Evolutionary conservation across 306 rosid species (phyloP).

Genomic region (Lagenaria siceraria): DNA sequence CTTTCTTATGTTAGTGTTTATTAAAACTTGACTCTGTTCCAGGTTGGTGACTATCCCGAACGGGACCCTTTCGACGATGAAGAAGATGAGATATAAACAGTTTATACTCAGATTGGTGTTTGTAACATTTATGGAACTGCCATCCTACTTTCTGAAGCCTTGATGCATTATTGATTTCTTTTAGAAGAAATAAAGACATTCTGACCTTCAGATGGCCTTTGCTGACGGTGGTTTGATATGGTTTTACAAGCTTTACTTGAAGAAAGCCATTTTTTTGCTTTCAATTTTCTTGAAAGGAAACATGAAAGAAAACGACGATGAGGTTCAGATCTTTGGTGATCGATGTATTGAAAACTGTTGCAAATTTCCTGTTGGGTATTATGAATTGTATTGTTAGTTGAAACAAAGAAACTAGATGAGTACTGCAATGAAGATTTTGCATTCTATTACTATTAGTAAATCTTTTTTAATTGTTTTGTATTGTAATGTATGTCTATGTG

Average conservation of each 20-base stretch:
- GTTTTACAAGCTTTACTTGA: neutral
- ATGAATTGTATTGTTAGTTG: neutral
- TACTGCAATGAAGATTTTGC: neutral
- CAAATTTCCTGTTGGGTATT: neutral
- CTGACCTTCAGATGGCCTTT: neutral
- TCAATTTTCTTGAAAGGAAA: neutral
- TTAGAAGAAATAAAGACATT: neutral
- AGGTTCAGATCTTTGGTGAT: neutral
- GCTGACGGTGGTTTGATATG: neutral
- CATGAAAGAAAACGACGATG: neutral
- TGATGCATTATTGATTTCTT: neutral
- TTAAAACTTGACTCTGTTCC: constrained; percentile 11
- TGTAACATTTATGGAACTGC: neutral
- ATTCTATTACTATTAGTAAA: neutral
- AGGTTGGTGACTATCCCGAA: constrained; percentile 95
- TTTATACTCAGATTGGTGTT: neutral
- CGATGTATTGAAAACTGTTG: neutral
- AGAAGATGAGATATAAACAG: constrained; percentile 66
- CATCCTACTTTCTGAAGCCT: neutral
- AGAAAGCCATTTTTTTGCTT: neutral
- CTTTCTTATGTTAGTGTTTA: neutral
- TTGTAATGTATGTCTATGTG: too few relatives aligned
- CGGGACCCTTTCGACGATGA: constrained; percentile 80
- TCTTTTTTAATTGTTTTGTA: neutral
- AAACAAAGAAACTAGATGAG: neutral